Conservation (phyloP, 345 rosid species). For the Lepidium didymum region DNA sequence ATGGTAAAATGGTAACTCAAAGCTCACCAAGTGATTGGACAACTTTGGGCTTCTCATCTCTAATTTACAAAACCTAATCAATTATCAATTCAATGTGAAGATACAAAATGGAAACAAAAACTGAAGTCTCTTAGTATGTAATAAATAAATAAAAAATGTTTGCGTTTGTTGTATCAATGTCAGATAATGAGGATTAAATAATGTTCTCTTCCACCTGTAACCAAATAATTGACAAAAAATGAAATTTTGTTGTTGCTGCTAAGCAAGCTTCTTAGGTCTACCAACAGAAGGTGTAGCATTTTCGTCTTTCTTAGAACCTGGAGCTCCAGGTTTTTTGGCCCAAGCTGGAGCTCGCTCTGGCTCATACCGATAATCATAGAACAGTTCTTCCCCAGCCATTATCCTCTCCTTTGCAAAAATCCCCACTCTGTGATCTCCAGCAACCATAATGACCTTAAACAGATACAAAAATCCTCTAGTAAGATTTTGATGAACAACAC, state of each 20-base stretch:
- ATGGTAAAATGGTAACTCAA: neutral
- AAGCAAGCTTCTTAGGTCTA: constrained; percentile 95
- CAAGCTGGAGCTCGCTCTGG: constrained; percentile 98
- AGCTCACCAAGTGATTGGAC: neutral
- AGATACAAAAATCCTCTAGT: constrained; percentile 7
- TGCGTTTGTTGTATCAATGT: neutral
- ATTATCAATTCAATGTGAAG: neutral
- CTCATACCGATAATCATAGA: constrained; percentile 92
- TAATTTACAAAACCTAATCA: neutral
- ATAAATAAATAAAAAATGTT: neutral
- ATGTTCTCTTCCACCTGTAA: neutral
- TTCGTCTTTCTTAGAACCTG: constrained; percentile 82
- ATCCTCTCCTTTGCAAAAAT: constrained; percentile 95
- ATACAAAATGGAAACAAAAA: neutral
- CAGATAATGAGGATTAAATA: neutral
- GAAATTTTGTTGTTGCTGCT: neutral
- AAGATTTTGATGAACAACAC: neutral
- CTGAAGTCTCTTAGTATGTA: neutral
- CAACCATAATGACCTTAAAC: constrained; percentile 84
- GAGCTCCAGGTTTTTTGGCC: constrained; percentile 92
- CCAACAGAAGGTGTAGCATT: constrained; percentile 63
- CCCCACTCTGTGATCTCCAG: constrained; percentile 95
- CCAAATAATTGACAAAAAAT: neutral
- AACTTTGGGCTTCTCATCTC: neutral
- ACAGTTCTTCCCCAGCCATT: constrained; percentile 82